phyloP scores from a whole-genome alignment of 2,329 filamentous ascomycete species.

The Cercospora zeae-maydis region DNA sequence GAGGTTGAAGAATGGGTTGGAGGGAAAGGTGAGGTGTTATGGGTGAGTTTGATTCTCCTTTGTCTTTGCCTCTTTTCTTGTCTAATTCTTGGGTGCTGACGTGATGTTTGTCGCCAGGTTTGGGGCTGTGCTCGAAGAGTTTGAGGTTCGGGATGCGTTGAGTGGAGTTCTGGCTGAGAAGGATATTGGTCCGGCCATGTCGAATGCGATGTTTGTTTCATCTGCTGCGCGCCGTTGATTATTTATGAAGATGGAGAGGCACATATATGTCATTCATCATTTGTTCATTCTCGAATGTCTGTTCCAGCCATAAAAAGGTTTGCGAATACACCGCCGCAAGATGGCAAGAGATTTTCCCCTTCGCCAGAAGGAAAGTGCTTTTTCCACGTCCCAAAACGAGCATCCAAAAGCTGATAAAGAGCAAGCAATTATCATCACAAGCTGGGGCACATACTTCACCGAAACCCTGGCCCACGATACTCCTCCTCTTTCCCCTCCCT shows the following conservation, averaged over 20 bases:
- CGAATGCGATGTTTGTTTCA: neutral
- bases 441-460: no score
- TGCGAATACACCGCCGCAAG: no score
- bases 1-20: constrained; percentile 44
- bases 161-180: constrained; percentile 65
- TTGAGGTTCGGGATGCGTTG: constrained; percentile 73
- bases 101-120: constrained; percentile 47
- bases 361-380: no score
- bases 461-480: no score
- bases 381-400: no score
- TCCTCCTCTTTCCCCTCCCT: no score
- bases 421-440: no score
- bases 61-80: neutral
- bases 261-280: no score
- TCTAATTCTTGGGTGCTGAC: neutral
- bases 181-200: constrained; percentile 26
- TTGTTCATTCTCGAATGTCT: no score
- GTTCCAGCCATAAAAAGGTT: no score
- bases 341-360: no score
- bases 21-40: constrained; percentile 83
- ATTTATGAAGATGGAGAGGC: neutral
- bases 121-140: constrained; percentile 67
- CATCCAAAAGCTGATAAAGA: no score
- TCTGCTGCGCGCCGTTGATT: neutral
- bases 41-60: constrained; percentile 58